These are phyloP conservation scores for Omphalea diandra DNA, from an alignment of 441 rosid genomes.

Conservation along the genomic window DNA sequence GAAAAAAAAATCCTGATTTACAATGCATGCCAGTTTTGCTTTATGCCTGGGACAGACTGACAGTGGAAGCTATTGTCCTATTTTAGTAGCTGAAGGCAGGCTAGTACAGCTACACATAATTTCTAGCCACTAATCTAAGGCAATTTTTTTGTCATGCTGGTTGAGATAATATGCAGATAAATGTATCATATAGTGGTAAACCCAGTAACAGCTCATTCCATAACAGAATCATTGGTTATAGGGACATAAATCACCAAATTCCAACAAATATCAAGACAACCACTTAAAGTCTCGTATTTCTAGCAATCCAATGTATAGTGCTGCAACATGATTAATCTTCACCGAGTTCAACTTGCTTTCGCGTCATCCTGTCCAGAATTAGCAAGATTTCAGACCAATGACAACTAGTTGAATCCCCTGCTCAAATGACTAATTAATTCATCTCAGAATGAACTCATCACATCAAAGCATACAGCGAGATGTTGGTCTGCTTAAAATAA, in stretches of 20 bases:
- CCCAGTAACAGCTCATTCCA: background rate
- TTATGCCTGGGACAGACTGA: background rate
- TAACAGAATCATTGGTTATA: background rate
- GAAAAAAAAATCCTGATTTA: no score
- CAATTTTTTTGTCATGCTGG: background rate
- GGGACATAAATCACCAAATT: background rate
- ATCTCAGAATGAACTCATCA: background rate
- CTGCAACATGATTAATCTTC: background rate
- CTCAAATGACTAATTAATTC: background rate
- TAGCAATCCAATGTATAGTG: background rate
- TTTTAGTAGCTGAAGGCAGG: slow-evolving; percentile 6
- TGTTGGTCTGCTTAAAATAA: no score
- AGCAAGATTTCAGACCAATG: background rate
- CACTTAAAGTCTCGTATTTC: background rate
- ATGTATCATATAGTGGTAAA: background rate
- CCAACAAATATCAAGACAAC: background rate
- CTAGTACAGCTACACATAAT: background rate
- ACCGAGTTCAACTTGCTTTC: background rate
- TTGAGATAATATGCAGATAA: background rate
- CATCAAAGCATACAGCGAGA: background rate
- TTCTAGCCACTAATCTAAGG: background rate
- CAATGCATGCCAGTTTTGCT: background rate
- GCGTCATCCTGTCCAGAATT: background rate
- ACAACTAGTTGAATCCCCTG: background rate
- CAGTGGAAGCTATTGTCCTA: background rate